Percentiles rank a stretch among this genome's conserved stretches.
Evolutionary conservation across 345 rosid genomes (phyloP).

Genomic region (Durio zibethinus): DNA sequence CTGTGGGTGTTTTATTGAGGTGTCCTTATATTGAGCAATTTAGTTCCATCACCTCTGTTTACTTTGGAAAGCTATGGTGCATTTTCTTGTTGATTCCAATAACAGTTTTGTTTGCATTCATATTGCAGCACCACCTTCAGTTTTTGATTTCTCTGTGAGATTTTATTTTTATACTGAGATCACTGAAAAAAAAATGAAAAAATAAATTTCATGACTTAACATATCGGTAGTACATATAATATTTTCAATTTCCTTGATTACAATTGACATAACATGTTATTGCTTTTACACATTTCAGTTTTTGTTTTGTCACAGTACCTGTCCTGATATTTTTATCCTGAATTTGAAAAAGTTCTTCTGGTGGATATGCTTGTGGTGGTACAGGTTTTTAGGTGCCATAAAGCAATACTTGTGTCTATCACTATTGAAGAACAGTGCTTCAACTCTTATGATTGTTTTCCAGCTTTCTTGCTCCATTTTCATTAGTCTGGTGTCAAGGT

Average conservation of each 20-base stretch:
- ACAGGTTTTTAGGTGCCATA: conserved; percentile 98
- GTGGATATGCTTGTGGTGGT: conserved; percentile 2
- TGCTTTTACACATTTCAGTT: not conserved
- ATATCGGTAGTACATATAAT: not conserved
- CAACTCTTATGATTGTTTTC: conserved; percentile 92
- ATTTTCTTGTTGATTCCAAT: not conserved
- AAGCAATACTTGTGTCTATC: conserved; percentile 96
- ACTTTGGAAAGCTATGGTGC: not conserved
- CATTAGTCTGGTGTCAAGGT: conserved; percentile 92
- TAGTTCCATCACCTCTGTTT: not conserved
- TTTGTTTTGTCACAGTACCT: not conserved
- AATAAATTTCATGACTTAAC: not conserved
- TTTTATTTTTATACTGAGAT: not conserved
- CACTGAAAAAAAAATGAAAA: not conserved
- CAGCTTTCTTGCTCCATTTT: conserved; percentile 99
- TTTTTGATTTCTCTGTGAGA: not conserved
- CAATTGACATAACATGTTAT: not conserved
- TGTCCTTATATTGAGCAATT: not conserved
- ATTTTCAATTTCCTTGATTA: not conserved
- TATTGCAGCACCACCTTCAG: conserved; percentile 3
- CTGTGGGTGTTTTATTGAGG: not conserved
- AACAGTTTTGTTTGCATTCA: not conserved
- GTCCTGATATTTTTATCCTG: not conserved
- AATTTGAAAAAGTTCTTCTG: not conserved
- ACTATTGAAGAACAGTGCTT: conserved; percentile 91